phyloP scores from a whole-genome alignment of 768 basidiomycete species.

The Rubroboletus pulcherrimus region DNA sequence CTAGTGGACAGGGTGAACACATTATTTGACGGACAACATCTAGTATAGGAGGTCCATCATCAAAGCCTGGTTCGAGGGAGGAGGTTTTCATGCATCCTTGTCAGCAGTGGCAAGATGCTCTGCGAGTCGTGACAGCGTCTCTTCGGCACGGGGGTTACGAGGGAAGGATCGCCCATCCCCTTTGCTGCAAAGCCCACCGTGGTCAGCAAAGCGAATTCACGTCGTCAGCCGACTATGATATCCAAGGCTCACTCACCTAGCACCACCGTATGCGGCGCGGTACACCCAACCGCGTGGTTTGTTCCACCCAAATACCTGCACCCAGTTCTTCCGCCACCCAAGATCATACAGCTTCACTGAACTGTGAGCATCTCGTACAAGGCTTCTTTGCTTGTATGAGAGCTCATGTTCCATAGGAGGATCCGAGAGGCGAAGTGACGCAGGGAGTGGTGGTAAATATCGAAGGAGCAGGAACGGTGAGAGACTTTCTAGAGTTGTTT shows the following conservation, averaged over 20 bases:
- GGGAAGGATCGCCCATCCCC: slow-evolving; percentile 71
- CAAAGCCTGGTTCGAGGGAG: not conserved
- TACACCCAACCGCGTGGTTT: slow-evolving; percentile 48
- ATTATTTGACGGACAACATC: slow-evolving; percentile 1
- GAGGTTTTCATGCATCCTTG: slow-evolving; percentile 36
- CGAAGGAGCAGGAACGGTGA: slow-evolving; percentile 73
- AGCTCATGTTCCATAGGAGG: slow-evolving; percentile 74
- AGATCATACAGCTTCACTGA: slow-evolving; percentile 65
- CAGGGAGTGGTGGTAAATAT: slow-evolving; percentile 60
- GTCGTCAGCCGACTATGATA: not conserved
- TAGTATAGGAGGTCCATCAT: slow-evolving; percentile 1
- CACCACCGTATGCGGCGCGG: slow-evolving; percentile 58
- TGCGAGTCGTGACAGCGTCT: slow-evolving; percentile 63
- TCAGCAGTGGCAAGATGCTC: slow-evolving; percentile 56
- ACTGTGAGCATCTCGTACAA: slow-evolving; percentile 62
- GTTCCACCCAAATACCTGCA: slow-evolving; percentile 62
- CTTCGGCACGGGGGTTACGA: slow-evolving; percentile 64
- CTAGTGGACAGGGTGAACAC: slow-evolving; percentile 7
- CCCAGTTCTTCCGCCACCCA: slow-evolving; percentile 70
- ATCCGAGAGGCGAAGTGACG: slow-evolving; percentile 49
- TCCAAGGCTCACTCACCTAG: slow-evolving; percentile 44
- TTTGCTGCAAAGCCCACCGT: slow-evolving; percentile 32
- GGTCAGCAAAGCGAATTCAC: not conserved
- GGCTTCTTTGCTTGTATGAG: slow-evolving; percentile 56
- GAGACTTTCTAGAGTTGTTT: slow-evolving; percentile 78